Base-by-base conservation (phyloP, 805 yeast genomes). In the Kluyveromyces siamensis region DNA sequence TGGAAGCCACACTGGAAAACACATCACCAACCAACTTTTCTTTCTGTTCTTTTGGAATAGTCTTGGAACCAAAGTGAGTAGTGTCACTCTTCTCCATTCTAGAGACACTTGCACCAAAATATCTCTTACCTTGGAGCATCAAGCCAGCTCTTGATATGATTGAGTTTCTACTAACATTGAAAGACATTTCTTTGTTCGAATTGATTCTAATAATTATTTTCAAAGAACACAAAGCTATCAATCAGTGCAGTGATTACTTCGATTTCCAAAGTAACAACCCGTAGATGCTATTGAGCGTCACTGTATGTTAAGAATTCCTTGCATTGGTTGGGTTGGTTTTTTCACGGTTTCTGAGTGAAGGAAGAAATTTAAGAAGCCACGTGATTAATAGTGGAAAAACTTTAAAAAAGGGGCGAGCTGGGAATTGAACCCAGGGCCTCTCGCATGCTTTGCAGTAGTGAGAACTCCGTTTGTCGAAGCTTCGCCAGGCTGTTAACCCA, bases 1-100 rank as follows among this genome's bases (percentile, higher is more conserved):
- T 89, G 36, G 89, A 79, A 3, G 99, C 99, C 38, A 93, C 99
- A 6, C 95, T 86, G 6, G 96, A 85, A 66, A 93, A 93, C 27
- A 93, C 98, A 25, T 83, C 83, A 44, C 87, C 84, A 27, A 85
- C 95, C 44, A 87, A 68, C 57, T 81, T 77, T 65, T 91, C 96
- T 69, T 91, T 91, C 53, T 87, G 86, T 27, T 78, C 79, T 52
- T 76, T 80, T 18, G 83, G 79, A 27, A 93, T 95, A 5, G 91
- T 85, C 56, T 82, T 80, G 66, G 81, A 88, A 10, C 98, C 98
- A 64, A 93, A 91, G 70, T 91, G 98, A 18, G 99, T 91, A n/a
- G 89, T 84, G 19, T 47, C 49, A 11, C 35, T 16, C 3, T 21
- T 30, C 18, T 9, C 17, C 11, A 37, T 11, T 17, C 37, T 17